phyloP scores from a whole-genome alignment of 2,329 filamentous ascomycete genomes.

The Claviceps africana region DNA sequence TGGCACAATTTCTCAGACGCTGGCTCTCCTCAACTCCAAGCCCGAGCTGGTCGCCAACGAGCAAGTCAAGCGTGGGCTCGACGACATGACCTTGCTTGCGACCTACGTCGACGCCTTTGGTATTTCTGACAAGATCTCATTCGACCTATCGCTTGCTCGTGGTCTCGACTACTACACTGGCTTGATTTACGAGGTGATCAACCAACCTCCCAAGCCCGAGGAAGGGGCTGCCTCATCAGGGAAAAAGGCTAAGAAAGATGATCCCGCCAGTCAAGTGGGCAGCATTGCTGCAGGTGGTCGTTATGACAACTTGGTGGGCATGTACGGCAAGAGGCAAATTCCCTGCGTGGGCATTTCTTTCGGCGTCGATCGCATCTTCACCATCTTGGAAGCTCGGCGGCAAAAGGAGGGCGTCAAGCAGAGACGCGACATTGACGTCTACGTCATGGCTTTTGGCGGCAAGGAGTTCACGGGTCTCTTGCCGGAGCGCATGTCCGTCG shows the following conservation, averaged over 20 bases:
- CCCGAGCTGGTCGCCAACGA: constrained; percentile 55
- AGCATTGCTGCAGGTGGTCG: constrained; percentile 81
- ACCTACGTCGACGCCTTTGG: constrained; percentile 68
- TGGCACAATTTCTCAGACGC: constrained; percentile 53
- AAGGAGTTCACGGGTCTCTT: constrained; percentile 72
- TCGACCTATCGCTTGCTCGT: constrained; percentile 79
- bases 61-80: constrained; percentile 64
- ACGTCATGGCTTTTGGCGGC: constrained; percentile 86
- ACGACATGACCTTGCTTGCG: constrained; percentile 69
- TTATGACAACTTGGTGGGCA: constrained; percentile 86
- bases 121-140: constrained; percentile 61
- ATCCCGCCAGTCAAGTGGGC: constrained; percentile 50
- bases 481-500: constrained; percentile 71
- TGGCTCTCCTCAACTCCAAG: constrained; percentile 55
- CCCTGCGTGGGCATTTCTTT: constrained; percentile 60
- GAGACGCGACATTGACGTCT: constrained; percentile 58
- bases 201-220: constrained; percentile 31
- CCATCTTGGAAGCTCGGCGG: constrained; percentile 69
- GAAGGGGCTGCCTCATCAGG: constrained; percentile 20
- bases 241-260: constrained; percentile 37
- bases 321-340: constrained; percentile 81
- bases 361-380: constrained; percentile 90
- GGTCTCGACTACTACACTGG: constrained; percentile 91
- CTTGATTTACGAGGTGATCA: constrained; percentile 80
- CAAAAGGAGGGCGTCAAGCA: constrained; percentile 48